Evolutionary conservation across 2,329 filamentous ascomycete species (phyloP), one percentile per base, ranked within the genome.

Genomic region (Aspergillus jensenii): DNA sequence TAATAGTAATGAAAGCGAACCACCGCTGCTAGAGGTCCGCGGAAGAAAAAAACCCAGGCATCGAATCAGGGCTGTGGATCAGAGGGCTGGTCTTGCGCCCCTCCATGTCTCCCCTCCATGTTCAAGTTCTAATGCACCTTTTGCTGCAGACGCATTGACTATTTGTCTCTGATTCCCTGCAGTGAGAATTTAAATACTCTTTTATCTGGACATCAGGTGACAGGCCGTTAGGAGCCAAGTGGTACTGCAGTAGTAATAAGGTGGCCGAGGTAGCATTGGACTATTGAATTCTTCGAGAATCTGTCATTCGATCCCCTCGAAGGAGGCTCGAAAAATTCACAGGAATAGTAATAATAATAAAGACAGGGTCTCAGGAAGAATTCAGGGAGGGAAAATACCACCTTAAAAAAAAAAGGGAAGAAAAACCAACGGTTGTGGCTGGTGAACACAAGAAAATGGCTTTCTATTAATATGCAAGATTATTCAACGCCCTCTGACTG

Each of bases 101-200:
- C 62, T 59, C 58, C 55, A 56, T 62, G 41, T 17, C 37, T 59
- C 43, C 56, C 62, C 58, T 58, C 60, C 60, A 64, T 62, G 54
- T 55, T 58, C 57, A 52, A 58, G 54, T 48, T 52, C 27, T 61
- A 31, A 54, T 54, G 37, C 60, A 51, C 54, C 56, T 52, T 58
- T 50, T 35, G 53, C 62, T 64, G 62, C 60, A 53, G 54, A 48
- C 60, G 62, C 62, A 62, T 58, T 61, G 62, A 62, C 60, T 47
- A 51, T 56, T 56, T 41, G 52, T 39, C 40, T 54, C 35, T 53
- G 54, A 39, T 56, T 45, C 53, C 37, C 57, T 52, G 57, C 53
- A 45, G 46, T 50, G 43, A 50, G 27, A 58, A 44, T 43, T 50
- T 45, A 47, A 48, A 47, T 48, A 23, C 3, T 11, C 27, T 21